Percentiles rank a stretch among this genome's conserved stretches.
phyloP scores from a whole-genome alignment of 495 filamentous ascomycete species.

The Pyrenula massariospora region DNA sequence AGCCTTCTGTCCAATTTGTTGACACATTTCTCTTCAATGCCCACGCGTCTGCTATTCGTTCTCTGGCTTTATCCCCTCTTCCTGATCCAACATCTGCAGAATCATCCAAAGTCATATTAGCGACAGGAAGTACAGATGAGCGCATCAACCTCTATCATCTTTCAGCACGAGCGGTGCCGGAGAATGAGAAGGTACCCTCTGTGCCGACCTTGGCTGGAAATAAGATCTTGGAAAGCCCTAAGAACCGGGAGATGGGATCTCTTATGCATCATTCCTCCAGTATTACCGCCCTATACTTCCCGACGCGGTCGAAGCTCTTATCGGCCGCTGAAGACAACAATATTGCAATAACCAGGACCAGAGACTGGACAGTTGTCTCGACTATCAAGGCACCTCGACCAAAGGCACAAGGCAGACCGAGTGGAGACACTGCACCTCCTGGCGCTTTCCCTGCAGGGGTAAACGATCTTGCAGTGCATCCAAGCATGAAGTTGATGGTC shows the following conservation, averaged over 20 bases:
- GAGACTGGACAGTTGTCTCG: conserved; percentile 86
- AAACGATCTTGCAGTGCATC: conserved; percentile 92
- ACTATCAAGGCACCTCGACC: conserved; percentile 83
- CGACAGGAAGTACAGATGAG: conserved; percentile 84
- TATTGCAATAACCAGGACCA: conserved; percentile 71
- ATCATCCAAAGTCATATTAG: conserved; percentile 68
- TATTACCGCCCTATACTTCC: conserved; percentile 69
- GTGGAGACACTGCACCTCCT: conserved; percentile 78
- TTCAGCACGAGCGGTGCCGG: conserved; percentile 51
- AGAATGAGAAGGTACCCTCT: conserved; percentile 29
- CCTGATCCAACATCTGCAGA: conserved; percentile 40
- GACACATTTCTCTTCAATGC: conserved; percentile 96
- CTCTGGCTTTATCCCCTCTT: conserved; percentile 74
- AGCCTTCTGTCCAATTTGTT: conserved; percentile 50
- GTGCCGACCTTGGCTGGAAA: conserved; percentile 53
- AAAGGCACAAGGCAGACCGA: conserved; percentile 70
- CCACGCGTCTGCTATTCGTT: conserved; percentile 80
- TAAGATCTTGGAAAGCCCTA: conserved; percentile 65
- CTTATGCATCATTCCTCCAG: conserved; percentile 76
- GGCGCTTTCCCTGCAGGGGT: conserved; percentile 80
- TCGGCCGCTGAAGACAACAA: conserved; percentile 76
- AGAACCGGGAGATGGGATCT: conserved; percentile 78
- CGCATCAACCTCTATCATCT: conserved; percentile 90
- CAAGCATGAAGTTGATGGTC: conserved; percentile 90
- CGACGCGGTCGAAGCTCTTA: conserved; percentile 77